Evolutionary conservation across 805 yeast genomes (phyloP).

Genomic region (Naumovozyma dairenensis): DNA sequence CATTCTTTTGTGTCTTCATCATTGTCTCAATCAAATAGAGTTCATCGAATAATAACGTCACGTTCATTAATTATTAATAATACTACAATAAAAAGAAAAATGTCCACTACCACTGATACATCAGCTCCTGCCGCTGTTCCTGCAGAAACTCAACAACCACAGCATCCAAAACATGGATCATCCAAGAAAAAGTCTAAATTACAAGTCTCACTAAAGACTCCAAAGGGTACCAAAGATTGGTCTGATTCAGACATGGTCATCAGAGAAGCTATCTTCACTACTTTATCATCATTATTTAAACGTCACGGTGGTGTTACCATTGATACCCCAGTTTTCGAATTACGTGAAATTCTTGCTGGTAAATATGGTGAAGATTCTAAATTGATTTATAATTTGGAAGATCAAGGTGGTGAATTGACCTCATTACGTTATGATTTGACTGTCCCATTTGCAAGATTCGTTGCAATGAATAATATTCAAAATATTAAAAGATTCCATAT

Average conservation of each 20-base stretch:
- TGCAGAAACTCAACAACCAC: slow-evolving; percentile 8
- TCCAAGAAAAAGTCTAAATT: slow-evolving; percentile 36
- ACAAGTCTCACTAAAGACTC: slow-evolving; percentile 78
- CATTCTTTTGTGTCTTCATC: no score
- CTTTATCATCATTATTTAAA: slow-evolving; percentile 67
- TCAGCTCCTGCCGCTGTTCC: slow-evolving; percentile 7
- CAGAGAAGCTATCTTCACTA: slow-evolving; percentile 74
- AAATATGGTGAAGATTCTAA: slow-evolving; percentile 98
- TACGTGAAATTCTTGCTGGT: slow-evolving; percentile 90
- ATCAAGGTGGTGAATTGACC: slow-evolving; percentile 97
- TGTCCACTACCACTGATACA: no score
- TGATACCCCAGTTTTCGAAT: slow-evolving; percentile 96
- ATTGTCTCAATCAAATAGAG: no score
- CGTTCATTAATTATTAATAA: no score
- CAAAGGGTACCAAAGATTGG: slow-evolving; percentile 98
- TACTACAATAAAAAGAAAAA: no score
- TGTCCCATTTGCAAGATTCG: slow-evolving; percentile 95
- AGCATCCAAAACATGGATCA: slow-evolving; percentile 10
- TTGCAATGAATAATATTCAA: slow-evolving; percentile 89
- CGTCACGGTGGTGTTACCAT: slow-evolving; percentile 97
- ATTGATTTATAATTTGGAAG: slow-evolving; percentile 89
- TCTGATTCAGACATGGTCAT: slow-evolving; percentile 95
- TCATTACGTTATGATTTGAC: slow-evolving; percentile 94
- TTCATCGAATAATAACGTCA: no score
- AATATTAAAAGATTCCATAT: slow-evolving; percentile 90